A percentile compares a stretch with the other conserved stretches of the same genome.
Conservation (phyloP, 768 basidiomycete species). For the Dictyophora rubrovolvata region DNA sequence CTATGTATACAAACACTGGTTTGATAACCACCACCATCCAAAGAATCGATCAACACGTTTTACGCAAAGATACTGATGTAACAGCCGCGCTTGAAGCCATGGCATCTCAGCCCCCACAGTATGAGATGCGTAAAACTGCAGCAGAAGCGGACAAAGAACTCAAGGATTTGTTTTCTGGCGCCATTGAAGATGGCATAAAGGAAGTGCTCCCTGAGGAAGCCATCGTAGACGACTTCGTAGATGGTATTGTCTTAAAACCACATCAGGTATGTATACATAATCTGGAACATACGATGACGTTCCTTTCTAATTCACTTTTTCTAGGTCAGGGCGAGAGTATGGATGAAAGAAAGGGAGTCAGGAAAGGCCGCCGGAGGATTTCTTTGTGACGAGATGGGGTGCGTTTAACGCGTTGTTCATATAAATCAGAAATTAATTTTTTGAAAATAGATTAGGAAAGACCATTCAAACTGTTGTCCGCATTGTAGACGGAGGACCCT, state of each 20-base stretch:
- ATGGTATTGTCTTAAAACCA: slow-evolving; percentile 61
- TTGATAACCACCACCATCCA: not conserved
- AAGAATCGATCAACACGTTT: not conserved
- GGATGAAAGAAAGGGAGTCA: slow-evolving; percentile 81
- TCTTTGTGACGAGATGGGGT: slow-evolving; percentile 89
- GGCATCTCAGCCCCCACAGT: not conserved
- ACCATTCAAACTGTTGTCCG: slow-evolving; percentile 86
- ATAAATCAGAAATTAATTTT: slow-evolving; percentile 6
- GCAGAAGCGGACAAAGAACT: slow-evolving; percentile 69
- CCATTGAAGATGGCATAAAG: slow-evolving; percentile 40
- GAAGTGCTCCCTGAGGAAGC: slow-evolving; percentile 54
- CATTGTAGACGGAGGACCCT: slow-evolving; percentile 73
- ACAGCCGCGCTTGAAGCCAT: not conserved
- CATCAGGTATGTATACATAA: slow-evolving; percentile 72
- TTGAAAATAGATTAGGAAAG: slow-evolving; percentile 54
- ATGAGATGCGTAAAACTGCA: slow-evolving; percentile 12
- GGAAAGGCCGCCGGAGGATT: slow-evolving; percentile 80
- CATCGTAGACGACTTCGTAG: slow-evolving; percentile 66
- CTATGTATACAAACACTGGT: not conserved
- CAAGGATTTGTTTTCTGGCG: slow-evolving; percentile 63
- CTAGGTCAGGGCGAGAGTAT: slow-evolving; percentile 31
- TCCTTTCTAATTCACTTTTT: not conserved
- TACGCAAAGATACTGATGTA: not conserved
- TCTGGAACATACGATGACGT: not conserved
- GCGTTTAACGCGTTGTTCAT: slow-evolving; percentile 12